Evolutionary conservation across 441 rosid genomes (phyloP).

Genomic region (Codiaeum variegatum): DNA sequence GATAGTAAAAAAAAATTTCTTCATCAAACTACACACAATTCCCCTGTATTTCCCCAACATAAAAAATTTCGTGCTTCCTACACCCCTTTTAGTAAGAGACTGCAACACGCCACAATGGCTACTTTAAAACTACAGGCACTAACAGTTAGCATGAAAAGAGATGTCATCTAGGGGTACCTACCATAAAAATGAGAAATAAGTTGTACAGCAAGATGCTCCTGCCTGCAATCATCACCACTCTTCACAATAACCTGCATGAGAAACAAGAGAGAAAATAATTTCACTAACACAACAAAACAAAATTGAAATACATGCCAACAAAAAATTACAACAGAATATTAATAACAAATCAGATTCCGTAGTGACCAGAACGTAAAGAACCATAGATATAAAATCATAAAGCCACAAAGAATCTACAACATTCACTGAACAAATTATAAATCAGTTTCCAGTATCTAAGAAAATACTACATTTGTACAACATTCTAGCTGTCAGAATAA

Average conservation of each 20-base stretch:
- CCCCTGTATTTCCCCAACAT: background rate
- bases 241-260: conserved; percentile 72
- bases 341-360: background rate
- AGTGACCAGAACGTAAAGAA: background rate
- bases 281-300: conserved; percentile 16
- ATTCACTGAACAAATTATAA: background rate
- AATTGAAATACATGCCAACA: background rate
- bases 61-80: background rate
- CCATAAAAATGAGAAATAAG: conserved; percentile 95
- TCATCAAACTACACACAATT: background rate
- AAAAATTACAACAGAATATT: conserved; percentile 11
- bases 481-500: background rate
- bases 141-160: conserved; percentile 7
- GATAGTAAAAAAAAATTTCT: background rate
- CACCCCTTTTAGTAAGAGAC: background rate
- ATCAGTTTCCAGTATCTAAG: background rate
- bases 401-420: background rate
- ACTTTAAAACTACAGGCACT: background rate
- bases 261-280: conserved; percentile 18
- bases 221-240: conserved; percentile 98
- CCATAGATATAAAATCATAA: background rate
- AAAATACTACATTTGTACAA: background rate
- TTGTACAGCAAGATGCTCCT: conserved; percentile 98
- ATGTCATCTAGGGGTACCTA: conserved; percentile 27
- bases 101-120: conserved; percentile 2